Conservation (phyloP, 176 grass and related monocot species). For the Aegilops umbellulata region DNA sequence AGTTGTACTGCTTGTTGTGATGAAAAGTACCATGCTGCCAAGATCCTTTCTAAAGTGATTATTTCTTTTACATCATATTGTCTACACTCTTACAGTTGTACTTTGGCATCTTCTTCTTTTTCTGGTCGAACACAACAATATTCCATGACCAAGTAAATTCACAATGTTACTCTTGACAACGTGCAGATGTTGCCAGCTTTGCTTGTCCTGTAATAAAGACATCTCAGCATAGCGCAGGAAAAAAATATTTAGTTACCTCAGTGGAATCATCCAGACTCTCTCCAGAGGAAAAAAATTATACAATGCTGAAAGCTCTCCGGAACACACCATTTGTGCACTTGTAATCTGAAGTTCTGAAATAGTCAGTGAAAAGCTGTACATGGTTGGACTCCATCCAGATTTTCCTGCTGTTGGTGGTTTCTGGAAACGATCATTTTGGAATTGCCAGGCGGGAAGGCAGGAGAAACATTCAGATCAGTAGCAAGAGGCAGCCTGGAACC, state of each 20-base stretch:
- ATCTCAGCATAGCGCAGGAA: not conserved
- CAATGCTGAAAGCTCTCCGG: not conserved
- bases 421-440: constrained; percentile 6
- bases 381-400: not conserved
- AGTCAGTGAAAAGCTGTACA: not conserved
- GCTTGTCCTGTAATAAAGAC: not conserved
- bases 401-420: not conserved
- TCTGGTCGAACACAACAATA: not conserved
- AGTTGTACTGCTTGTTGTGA: not conserved
- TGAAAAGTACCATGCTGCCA: not conserved
- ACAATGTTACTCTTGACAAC: not conserved
- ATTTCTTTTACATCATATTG: not conserved
- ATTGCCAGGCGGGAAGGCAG: constrained; percentile 4
- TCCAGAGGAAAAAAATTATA: not conserved
- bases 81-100: not conserved
- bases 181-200: constrained; percentile 8
- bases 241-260: constrained; percentile 12
- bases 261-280: not conserved
- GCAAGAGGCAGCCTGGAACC: constrained; percentile 11
- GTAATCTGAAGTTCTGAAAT: constrained; percentile 19
- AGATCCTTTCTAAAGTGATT: not conserved
- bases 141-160: constrained; percentile 3
- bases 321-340: constrained; percentile 13
- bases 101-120: not conserved
- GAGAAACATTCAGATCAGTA: constrained; percentile 27